A percentile compares a stretch with the other conserved stretches of the same genome.
phyloP scores from a whole-genome alignment of 2,329 filamentous ascomycete genomes.

The Talaromyces amestolkiae region DNA sequence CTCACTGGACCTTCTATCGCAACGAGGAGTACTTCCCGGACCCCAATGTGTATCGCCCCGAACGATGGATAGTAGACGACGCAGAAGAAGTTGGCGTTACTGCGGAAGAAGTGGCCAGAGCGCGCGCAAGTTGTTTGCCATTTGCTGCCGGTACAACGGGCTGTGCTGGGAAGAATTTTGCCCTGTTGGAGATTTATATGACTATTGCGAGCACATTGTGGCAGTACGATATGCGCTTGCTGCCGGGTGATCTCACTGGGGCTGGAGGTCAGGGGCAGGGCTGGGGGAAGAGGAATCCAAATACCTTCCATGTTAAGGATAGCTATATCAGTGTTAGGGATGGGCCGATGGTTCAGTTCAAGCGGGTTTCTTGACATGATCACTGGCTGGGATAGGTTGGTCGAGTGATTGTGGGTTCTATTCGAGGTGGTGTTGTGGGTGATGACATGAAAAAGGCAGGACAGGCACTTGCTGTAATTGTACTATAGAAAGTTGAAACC shows the following conservation, averaged over 20 bases:
- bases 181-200: constrained; percentile 4
- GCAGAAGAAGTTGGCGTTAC: neutral
- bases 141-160: constrained; percentile 3
- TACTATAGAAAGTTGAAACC: neutral
- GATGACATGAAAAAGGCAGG: neutral
- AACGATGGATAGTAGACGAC: constrained; percentile 9
- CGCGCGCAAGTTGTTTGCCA: neutral
- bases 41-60: neutral
- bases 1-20: neutral
- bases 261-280: neutral
- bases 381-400: neutral
- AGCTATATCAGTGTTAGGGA: constrained; percentile 2
- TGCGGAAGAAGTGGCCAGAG: neutral
- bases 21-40: neutral
- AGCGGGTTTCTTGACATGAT: neutral
- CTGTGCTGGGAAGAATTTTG: constrained; percentile 5
- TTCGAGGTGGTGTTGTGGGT: neutral
- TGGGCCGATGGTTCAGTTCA: neutral
- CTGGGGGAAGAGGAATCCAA: constrained; percentile 1
- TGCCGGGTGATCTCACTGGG: neutral
- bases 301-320: neutral
- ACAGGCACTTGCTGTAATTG: neutral
- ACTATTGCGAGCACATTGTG: constrained; percentile 4
- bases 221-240: neutral
- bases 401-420: neutral